Evolutionary conservation across 1,284 basidiomycete species (phyloP).

Genomic region (Neolentinus lepideus): DNA sequence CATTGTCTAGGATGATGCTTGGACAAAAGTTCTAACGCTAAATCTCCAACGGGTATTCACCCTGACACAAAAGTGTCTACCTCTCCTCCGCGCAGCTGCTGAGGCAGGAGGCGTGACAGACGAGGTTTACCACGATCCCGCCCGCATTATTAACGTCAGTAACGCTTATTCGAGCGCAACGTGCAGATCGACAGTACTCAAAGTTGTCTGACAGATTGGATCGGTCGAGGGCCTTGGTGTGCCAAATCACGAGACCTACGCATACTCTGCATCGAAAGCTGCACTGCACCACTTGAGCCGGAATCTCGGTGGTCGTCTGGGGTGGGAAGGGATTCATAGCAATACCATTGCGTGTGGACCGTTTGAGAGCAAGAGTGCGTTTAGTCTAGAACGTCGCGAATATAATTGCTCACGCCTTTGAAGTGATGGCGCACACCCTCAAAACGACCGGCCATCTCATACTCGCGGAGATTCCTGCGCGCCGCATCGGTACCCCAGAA

Average conservation of each 20-base stretch:
- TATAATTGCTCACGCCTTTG: neutral
- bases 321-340: slow-evolving; percentile 53
- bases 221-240: slow-evolving; percentile 52
- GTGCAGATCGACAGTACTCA: neutral
- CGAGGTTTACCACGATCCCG: slow-evolving; percentile 36
- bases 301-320: slow-evolving; percentile 54
- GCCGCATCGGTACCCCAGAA: slow-evolving; percentile 53
- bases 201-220: slow-evolving; percentile 41
- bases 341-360: slow-evolving; percentile 65
- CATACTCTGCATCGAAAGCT: slow-evolving; percentile 64
- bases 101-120: slow-evolving; percentile 33
- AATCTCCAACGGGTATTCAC: slow-evolving; percentile 70
- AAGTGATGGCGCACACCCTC: slow-evolving; percentile 59
- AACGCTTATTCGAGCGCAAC: neutral
- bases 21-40: slow-evolving; percentile 55
- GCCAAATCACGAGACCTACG: slow-evolving; percentile 57
- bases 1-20: slow-evolving; percentile 48
- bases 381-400: neutral
- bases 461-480: slow-evolving; percentile 38
- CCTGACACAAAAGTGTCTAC: slow-evolving; percentile 59
- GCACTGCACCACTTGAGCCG: slow-evolving; percentile 56
- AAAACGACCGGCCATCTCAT: slow-evolving; percentile 40
- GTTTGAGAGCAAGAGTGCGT: slow-evolving; percentile 42
- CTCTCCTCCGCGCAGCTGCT: slow-evolving; percentile 48
- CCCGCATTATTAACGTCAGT: slow-evolving; percentile 57